Conservation (phyloP, 1,139 yeast species). For the Torulaspora pretoriensis region DNA sequence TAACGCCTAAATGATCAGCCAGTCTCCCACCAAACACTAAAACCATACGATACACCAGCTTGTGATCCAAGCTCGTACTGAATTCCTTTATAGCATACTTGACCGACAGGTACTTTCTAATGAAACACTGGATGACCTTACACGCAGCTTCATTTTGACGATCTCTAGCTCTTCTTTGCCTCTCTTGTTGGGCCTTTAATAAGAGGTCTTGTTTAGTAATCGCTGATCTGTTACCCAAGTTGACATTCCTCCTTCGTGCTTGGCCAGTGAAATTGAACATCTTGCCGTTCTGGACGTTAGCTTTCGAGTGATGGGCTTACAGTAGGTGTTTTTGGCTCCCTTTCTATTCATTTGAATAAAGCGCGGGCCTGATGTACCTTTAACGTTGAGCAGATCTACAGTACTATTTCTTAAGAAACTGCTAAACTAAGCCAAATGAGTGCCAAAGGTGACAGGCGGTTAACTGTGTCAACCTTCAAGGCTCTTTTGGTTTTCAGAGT, state of each 20-base stretch:
- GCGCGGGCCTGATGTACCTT: background rate
- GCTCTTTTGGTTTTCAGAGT: constrained; percentile 43
- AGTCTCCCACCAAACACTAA: constrained; percentile 27
- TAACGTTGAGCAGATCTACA: background rate
- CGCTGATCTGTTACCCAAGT: constrained; percentile 56
- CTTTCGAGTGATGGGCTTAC: background rate
- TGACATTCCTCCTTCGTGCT: constrained; percentile 59
- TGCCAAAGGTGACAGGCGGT: background rate
- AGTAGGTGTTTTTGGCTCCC: too few species aligned
- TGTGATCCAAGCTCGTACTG: constrained; percentile 9
- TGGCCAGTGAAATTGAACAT: constrained; percentile 62
- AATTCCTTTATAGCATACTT: constrained; percentile 19
- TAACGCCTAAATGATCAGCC: constrained; percentile 21
- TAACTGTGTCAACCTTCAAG: background rate
- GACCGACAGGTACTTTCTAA: constrained; percentile 41
- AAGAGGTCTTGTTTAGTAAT: constrained; percentile 41
- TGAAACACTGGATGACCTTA: constrained; percentile 45
- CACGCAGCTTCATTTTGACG: constrained; percentile 47
- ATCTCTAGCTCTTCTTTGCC: constrained; percentile 63
- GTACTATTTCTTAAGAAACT: background rate
- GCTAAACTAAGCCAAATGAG: background rate
- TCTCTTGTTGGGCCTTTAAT: constrained; percentile 58
- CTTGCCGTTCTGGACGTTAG: background rate
- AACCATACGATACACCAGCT: constrained; percentile 12
- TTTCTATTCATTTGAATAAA: background rate